phyloP scores from a whole-genome alignment of 1,284 basidiomycete species.

The Ganoderma multipileum region DNA sequence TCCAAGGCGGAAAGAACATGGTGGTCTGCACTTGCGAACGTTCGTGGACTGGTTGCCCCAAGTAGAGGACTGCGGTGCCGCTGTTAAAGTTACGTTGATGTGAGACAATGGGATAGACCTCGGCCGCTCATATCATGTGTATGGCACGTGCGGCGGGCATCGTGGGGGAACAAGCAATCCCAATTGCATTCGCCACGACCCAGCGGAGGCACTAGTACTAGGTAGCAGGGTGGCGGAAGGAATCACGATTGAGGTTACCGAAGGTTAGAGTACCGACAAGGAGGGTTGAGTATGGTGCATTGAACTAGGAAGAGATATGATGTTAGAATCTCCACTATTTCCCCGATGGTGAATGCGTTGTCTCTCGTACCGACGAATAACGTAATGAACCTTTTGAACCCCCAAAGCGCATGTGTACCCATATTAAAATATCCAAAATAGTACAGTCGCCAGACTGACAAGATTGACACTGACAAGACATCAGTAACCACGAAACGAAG shows the following conservation, averaged over 20 bases:
- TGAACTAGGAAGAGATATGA: neutral
- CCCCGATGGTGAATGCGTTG: neutral
- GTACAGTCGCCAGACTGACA: neutral
- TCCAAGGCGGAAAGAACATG: neutral
- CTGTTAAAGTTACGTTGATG: neutral
- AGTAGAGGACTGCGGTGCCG: neutral
- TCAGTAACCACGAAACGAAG: neutral
- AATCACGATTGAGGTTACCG: neutral
- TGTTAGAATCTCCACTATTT: neutral
- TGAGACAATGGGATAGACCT: neutral
- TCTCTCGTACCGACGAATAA: neutral
- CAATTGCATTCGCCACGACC: neutral
- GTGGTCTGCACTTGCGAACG: neutral
- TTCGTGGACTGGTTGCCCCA: neutral
- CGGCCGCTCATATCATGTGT: too few relatives aligned
- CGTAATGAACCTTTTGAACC: neutral
- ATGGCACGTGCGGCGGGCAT: too few relatives aligned
- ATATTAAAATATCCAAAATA: neutral
- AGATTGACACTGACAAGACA: neutral
- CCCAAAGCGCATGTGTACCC: neutral
- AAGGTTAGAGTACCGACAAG: neutral
- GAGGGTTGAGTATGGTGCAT: neutral
- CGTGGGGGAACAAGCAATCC: too few relatives aligned
- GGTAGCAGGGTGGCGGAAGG: neutral
- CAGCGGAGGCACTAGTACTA: neutral